Conservation (phyloP, 1,139 yeast species). For the Debaryomyces fabryi region DNA sequence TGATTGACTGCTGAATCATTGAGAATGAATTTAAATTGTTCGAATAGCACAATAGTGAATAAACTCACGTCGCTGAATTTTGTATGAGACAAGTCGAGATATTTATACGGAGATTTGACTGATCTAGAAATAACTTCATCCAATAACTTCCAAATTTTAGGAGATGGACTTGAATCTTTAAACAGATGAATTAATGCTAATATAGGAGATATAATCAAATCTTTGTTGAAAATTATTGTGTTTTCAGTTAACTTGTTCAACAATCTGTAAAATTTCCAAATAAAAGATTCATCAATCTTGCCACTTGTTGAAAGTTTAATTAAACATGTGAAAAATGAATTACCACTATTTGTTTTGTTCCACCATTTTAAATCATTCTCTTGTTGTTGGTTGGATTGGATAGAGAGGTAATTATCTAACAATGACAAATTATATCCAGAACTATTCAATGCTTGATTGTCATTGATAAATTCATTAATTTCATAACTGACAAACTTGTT, state of each 20-base stretch:
- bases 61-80: constrained; percentile 56
- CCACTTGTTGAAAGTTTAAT: constrained; percentile 46
- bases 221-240: constrained; percentile 48
- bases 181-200: constrained; percentile 45
- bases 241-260: constrained; percentile 26
- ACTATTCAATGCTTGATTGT: constrained; percentile 24
- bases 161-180: constrained; percentile 17
- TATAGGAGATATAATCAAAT: constrained; percentile 48
- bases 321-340: constrained; percentile 63
- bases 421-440: constrained; percentile 56
- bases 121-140: constrained; percentile 77
- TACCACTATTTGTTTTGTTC: constrained; percentile 55
- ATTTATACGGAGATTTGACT: constrained; percentile 77
- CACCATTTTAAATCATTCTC: constrained; percentile 57
- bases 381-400: constrained; percentile 40
- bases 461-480: constrained; percentile 21
- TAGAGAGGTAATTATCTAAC: constrained; percentile 48
- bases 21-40: constrained; percentile 66
- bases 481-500: constrained; percentile 23
- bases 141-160: constrained; percentile 53
- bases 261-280: constrained; percentile 26
- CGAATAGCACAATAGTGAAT: constrained; percentile 64
- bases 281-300: constrained; percentile 20
- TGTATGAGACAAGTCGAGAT: constrained; percentile 63
- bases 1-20: constrained; percentile 25